A percentile compares a stretch with the other conserved stretches of the same genome.
Conservation (phyloP, 225 moss, liverwort and hornwort genomes). For the Rhytidiadelphus loreus region DNA sequence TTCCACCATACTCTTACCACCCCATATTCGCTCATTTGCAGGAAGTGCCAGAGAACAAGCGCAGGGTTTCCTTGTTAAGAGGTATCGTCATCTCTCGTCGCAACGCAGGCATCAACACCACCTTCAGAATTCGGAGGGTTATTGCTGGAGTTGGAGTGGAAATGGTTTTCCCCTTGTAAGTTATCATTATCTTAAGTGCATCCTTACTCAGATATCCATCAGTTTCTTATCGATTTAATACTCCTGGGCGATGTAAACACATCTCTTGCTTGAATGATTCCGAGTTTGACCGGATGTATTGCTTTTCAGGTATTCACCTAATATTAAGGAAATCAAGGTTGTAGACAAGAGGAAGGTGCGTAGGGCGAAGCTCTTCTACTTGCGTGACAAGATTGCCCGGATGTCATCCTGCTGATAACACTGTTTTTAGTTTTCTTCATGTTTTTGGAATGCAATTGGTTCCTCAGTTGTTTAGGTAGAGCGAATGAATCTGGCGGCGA, state of each 20-base stretch:
- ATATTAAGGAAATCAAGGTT: conserved; percentile 97
- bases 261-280: background rate
- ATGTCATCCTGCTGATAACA: conserved; percentile 73
- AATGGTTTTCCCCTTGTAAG: conserved; percentile 97
- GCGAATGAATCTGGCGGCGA: conserved; percentile 11
- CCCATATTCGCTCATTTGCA: conserved; percentile 1
- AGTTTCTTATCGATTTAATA: background rate
- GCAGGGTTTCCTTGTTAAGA: conserved; percentile 84
- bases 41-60: conserved; percentile 99
- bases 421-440: background rate
- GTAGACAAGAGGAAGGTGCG: conserved; percentile 95
- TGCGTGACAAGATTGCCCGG: conserved; percentile 94
- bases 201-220: background rate
- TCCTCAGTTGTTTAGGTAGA: conserved; percentile 15
- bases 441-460: conserved; percentile 4
- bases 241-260: background rate
- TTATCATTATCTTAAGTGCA: background rate
- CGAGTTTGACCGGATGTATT: background rate
- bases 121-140: conserved; percentile 94
- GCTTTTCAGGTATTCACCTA: conserved; percentile 77
- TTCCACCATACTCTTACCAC: background rate
- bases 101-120: conserved; percentile 84
- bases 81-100: conserved; percentile 93
- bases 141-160: conserved; percentile 99
- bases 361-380: conserved; percentile 92